These are phyloP conservation scores for Gossypium gossypioides DNA, from an alignment of 441 rosid species.

Conservation along the genomic window DNA sequence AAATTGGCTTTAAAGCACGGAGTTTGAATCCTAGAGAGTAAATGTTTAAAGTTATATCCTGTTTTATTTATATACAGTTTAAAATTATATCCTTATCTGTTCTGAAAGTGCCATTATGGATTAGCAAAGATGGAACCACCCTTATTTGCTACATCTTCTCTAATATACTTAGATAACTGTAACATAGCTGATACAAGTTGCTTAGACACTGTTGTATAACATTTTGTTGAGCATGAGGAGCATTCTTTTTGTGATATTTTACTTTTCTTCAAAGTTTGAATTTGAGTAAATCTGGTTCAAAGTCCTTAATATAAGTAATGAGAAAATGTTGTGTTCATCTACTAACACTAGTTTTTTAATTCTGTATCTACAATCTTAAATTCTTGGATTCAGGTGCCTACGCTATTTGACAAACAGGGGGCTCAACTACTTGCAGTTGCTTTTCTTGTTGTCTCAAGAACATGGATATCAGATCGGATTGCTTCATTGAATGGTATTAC, in stretches of 20 bases:
- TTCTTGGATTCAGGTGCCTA: constrained; percentile 60
- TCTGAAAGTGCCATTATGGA: not conserved
- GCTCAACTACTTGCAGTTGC: constrained; percentile 78
- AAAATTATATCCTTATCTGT: not conserved
- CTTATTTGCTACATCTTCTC: not conserved
- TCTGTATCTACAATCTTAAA: constrained; percentile 10
- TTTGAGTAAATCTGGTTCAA: not conserved
- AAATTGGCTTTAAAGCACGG: not conserved
- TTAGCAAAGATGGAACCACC: not conserved
- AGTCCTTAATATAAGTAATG: not conserved
- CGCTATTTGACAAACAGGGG: constrained; percentile 92
- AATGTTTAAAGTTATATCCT: not conserved
- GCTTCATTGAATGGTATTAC: constrained; percentile 83
- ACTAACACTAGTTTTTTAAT: not conserved
- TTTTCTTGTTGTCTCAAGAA: constrained; percentile 83
- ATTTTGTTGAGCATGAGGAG: not conserved
- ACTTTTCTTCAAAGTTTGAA: not conserved
- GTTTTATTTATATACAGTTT: not conserved
- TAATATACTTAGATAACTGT: not conserved
- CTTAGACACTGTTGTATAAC: not conserved
- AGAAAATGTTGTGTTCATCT: not conserved
- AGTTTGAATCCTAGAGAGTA: not conserved
- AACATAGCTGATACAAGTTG: not conserved
- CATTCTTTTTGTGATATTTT: not conserved
- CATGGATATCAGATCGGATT: constrained; percentile 91